phyloP scores from a whole-genome alignment of 129 eudicot genomes.

The Centrapalus pauciflorus region DNA sequence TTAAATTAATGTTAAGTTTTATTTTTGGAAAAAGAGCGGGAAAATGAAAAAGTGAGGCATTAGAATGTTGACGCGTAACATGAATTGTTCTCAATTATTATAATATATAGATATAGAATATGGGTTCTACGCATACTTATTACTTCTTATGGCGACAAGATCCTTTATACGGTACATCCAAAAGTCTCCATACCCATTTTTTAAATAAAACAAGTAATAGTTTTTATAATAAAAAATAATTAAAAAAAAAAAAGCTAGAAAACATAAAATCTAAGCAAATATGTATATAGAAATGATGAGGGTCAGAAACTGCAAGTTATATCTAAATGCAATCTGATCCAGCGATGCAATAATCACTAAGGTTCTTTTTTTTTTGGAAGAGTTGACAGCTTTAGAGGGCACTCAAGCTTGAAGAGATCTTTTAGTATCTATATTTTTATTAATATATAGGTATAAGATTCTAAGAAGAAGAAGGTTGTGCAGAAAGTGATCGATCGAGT shows the following conservation, averaged over 20 bases:
- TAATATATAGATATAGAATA: too few relatives aligned
- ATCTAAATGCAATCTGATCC: conserved; percentile 77
- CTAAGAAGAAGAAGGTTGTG: conserved; percentile 11
- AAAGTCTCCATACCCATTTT: conserved; percentile 18
- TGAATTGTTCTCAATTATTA: too few relatives aligned
- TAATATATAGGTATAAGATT: conserved; percentile 11
- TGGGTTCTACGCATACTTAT: neutral
- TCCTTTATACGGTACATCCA: conserved; percentile 19
- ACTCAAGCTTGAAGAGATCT: conserved; percentile 40
- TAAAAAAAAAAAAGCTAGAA: neutral
- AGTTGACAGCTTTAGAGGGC: conserved; percentile 63
- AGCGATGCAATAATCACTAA: conserved; percentile 62
- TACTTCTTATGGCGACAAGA: conserved; percentile 27
- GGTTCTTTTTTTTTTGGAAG: conserved; percentile 24
- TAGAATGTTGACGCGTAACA: too few relatives aligned
- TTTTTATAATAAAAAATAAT: neutral
- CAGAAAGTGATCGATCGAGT: neutral
- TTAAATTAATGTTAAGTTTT: too few relatives aligned
- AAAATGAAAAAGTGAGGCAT: too few relatives aligned
- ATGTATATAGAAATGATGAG: conserved; percentile 37
- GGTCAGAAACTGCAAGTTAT: conserved; percentile 35
- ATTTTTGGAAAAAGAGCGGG: too few relatives aligned
- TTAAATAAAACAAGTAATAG: neutral
- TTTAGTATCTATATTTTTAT: conserved; percentile 19
- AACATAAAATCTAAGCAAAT: conserved; percentile 41